A percentile compares a stretch with the other conserved stretches of the same genome.
phyloP scores from a whole-genome alignment of 257 asterid genomes.

The Solanum dulcamara region DNA sequence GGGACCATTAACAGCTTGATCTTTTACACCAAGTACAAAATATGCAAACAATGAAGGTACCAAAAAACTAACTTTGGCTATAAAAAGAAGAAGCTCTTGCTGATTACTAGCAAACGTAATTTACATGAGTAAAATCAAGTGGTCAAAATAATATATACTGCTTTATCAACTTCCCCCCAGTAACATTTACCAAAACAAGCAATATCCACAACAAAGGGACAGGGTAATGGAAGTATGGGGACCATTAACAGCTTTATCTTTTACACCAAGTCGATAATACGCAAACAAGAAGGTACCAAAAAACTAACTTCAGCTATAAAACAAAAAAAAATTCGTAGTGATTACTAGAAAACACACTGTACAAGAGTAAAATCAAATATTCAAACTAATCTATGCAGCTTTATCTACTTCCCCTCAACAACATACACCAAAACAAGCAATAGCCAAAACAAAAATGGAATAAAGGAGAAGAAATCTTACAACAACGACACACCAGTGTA shows the following conservation, averaged over 20 bases:
- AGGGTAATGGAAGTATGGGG: not conserved
- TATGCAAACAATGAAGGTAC: not conserved
- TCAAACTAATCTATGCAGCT: not conserved
- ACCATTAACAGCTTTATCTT: not conserved
- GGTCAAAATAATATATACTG: not conserved
- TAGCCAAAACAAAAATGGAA: not conserved
- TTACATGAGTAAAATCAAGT: not conserved
- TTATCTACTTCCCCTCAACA: not conserved
- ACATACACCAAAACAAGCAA: not conserved
- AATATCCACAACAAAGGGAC: not conserved
- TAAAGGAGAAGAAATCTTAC: not conserved
- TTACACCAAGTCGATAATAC: not conserved
- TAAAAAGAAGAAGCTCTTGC: not conserved
- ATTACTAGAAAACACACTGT: not conserved
- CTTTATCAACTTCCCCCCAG: not conserved
- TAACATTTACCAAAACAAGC: not conserved
- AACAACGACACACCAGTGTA: not conserved
- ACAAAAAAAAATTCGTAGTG: not conserved
- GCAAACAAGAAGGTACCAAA: not conserved
- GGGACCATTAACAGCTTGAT: not conserved
- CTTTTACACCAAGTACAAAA: not conserved
- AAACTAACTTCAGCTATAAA: not conserved
- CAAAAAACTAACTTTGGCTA: not conserved
- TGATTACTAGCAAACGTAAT: not conserved
- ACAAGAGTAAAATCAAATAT: not conserved